phyloP scores from a whole-genome alignment of 352 stramenopile species.

The Pythium utonaiense region DNA sequence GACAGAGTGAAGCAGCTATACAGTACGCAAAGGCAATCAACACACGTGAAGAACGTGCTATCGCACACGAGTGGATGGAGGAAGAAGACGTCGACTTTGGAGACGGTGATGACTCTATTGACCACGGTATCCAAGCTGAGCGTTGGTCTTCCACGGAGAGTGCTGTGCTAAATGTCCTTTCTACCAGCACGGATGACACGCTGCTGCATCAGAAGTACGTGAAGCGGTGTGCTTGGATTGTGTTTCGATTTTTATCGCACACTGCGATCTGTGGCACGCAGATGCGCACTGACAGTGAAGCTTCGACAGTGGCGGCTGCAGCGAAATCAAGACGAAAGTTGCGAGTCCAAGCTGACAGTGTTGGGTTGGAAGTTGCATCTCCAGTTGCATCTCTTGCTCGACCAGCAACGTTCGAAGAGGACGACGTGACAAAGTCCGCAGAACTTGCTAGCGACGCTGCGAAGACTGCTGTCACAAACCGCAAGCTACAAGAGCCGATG shows the following conservation, averaged over 20 bases:
- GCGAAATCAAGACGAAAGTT: constrained; percentile 77
- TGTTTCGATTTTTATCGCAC: constrained; percentile 77
- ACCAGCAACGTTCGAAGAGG: constrained; percentile 41
- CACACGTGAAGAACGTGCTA: constrained; percentile 26
- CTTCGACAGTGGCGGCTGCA: constrained; percentile 51
- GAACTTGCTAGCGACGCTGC: constrained; percentile 79
- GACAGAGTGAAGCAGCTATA: constrained; percentile 9
- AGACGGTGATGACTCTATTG: constrained; percentile 10
- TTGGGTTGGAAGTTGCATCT: constrained; percentile 17
- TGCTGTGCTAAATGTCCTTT: constrained; percentile 40
- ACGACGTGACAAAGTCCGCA: constrained; percentile 44
- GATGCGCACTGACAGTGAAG: constrained; percentile 71
- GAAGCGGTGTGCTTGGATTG: constrained; percentile 68
- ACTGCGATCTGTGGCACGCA: constrained; percentile 66
- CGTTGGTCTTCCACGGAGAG: background rate
- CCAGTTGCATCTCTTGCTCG: constrained; percentile 20
- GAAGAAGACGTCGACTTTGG: constrained; percentile 28
- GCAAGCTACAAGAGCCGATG: constrained; percentile 66
- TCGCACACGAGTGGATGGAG: constrained; percentile 28
- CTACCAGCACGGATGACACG: constrained; percentile 57
- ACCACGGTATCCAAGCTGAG: background rate
- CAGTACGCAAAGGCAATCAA: constrained; percentile 36
- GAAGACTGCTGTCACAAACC: constrained; percentile 69
- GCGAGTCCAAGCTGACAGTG: constrained; percentile 40
- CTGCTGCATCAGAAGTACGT: constrained; percentile 72